Evolutionary conservation across 192 early-diverging fungal species (phyloP), one percentile per base, ranked within the genome.

Genomic region (Chytriomyces sp.): DNA sequence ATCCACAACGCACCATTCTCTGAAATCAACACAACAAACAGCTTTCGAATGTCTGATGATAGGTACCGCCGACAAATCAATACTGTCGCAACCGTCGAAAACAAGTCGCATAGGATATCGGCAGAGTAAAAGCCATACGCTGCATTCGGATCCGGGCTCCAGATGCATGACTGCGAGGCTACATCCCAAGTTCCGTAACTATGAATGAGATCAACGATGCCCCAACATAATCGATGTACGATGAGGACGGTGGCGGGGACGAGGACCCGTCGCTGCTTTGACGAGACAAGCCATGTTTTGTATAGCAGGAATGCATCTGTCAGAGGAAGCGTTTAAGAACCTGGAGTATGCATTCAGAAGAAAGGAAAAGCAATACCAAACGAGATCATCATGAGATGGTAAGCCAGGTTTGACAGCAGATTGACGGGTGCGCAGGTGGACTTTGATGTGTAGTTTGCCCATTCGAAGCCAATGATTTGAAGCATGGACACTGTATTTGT

Each of bases 271-370:
- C 47, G 1, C 13, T 16, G 10, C 47, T 68, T 68, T 16, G 16
- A 10, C 0, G 47, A 45, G 10, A 68, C 9, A 10, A 68, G 66
- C 66, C 66, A 68, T 45, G 66, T 68, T 47, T 68, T 68, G 66
- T 68, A 68, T 3, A 68, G 24, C 9, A 68, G 66, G 47, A 68
- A 68, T 26, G 24, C 26, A 46, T 68, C 66, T 68, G 16, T 24
- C 11, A 16, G n/a, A n/a, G n/a, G n/a, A n/a, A n/a, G n/a, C n/a
- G n/a, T n/a, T n/a, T n/a, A n/a, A n/a, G n/a, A n/a, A n/a, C n/a
- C n/a, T n/a, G n/a, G n/a, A n/a, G n/a, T n/a, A n/a, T n/a, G n/a
- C n/a, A n/a, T n/a, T n/a, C n/a, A n/a, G n/a, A n/a, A 35, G 28
- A 35, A 35, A 0, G 16, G 63, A 20, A 64, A 16, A 3, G 3